Evolutionary conservation across 805 yeast species (phyloP).

Genomic region (Candida nonsorbophila): DNA sequence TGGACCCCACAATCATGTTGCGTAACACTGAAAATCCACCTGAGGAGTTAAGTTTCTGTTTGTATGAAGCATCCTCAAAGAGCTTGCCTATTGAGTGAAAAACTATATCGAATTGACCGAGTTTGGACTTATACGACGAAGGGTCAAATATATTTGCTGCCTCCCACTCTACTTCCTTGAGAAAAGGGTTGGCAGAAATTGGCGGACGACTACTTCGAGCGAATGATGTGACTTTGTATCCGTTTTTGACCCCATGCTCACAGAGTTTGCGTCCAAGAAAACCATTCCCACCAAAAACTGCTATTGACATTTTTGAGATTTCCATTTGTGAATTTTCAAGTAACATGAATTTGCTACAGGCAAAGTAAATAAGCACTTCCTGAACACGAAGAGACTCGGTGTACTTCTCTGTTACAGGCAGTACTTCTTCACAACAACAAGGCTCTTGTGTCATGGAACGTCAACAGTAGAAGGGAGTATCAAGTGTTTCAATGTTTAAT

Average conservation of each 20-base stretch:
- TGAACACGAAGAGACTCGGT: no score
- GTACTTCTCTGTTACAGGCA: no score
- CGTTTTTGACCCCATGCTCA: constrained; percentile 56
- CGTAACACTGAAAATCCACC: constrained; percentile 2
- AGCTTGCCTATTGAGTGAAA: constrained; percentile 82
- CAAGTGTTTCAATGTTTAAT: no score
- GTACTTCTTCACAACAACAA: no score
- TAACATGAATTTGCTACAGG: no score
- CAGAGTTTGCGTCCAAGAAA: constrained; percentile 69
- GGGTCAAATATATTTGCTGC: constrained; percentile 67
- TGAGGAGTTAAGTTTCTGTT: constrained; percentile 40
- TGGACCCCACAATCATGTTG: constrained; percentile 41
- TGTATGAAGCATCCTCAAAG: constrained; percentile 65
- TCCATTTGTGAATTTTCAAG: no score
- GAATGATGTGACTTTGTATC: constrained; percentile 64
- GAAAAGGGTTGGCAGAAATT: constrained; percentile 43
- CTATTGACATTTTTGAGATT: constrained; percentile 23
- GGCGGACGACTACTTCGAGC: constrained; percentile 56
- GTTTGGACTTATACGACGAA: constrained; percentile 42
- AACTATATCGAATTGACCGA: constrained; percentile 54
- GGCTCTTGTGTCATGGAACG: no score
- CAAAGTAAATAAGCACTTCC: no score
- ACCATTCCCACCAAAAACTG: constrained; percentile 88
- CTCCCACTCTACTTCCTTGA: constrained; percentile 57
- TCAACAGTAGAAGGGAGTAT: no score